Percentiles rank a stretch among this genome's conserved stretches.
Conservation (phyloP, 345 rosid genomes). For the Angophora floribunda region DNA sequence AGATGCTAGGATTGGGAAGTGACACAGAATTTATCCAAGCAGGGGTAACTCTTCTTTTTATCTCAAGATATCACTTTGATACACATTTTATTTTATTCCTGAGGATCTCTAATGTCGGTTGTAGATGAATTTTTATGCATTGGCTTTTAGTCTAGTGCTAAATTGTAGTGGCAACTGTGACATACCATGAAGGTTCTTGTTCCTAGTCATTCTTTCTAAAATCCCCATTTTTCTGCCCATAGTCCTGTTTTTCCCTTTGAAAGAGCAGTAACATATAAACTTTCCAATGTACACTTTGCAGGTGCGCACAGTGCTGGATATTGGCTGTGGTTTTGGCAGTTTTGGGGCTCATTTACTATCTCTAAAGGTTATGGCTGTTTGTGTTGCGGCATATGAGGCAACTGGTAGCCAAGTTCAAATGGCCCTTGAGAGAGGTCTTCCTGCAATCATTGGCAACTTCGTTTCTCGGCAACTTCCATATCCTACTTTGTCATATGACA, state of each 20-base stretch:
- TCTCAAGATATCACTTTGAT: neutral
- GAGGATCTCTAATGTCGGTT: neutral
- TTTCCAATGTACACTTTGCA: conserved; percentile 8
- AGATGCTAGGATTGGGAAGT: conserved; percentile 93
- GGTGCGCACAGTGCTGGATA: conserved; percentile 77
- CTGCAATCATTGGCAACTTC: conserved; percentile 90
- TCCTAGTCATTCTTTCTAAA: neutral
- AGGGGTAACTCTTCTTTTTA: conserved; percentile 53
- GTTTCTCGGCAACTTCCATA: conserved; percentile 79
- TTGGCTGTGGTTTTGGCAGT: conserved; percentile 98
- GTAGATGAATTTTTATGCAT: neutral
- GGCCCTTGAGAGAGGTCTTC: conserved; percentile 98
- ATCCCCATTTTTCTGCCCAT: neutral
- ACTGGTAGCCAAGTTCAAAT: conserved; percentile 98
- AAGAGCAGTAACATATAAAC: neutral
- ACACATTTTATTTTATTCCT: neutral
- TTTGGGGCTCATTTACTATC: conserved; percentile 94
- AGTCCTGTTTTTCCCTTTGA: neutral
- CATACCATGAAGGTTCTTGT: neutral
- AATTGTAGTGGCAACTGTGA: neutral
- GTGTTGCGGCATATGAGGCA: conserved; percentile 87
- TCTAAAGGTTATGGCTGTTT: conserved; percentile 68
- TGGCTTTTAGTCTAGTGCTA: neutral
- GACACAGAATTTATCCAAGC: conserved; percentile 87
- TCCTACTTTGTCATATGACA: conserved; percentile 81